Base-by-base conservation (phyloP, 2,329 filamentous ascomycete genomes). In the Zymoseptoria pseudotritici region DNA sequence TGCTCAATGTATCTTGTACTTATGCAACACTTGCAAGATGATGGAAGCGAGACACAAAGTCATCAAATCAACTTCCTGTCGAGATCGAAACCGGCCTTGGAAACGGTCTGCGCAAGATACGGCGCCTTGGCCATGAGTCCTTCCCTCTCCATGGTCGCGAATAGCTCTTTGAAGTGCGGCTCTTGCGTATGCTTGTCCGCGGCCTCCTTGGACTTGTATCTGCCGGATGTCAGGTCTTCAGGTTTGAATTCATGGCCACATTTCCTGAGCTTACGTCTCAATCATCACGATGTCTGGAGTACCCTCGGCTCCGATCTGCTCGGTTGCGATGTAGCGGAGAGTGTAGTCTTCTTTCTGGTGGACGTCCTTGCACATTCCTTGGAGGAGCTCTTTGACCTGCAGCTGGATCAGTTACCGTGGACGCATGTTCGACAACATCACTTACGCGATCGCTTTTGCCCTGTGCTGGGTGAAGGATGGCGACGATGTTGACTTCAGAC, bases 281-380 rank as follows among this genome's bases (percentile, higher is more conserved):
- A 67, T 60, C 55, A 62, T 53, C 26, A 59, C 55, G 50, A 62
- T 61, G 66, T 66, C 31, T 63, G 62, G 52, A 66, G 53, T n/a
- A 60, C 65, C 61, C 11, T 63, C 56, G 26, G 58, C 55, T 29
- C 62, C 65, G 19, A 67, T 52, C 56, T 66, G 62, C 53, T 67
- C 65, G 17, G 65, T 65, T 61, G 65, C 61, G 13, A 67, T 55
- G 46, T 66, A 66, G 20, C 65, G 62, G 5, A 62, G 58, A 1
- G 64, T 66, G 42, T 66, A 66, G 50, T 66, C 65, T 55, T 67
- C 61, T 36, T 65, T 64, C 10, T 56, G 53, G 57, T 65, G 63
- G 4, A 59, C 58, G 42, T 60, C 61, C 11, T 57, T 58, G 61
- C 59, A 60, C 57, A 62, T 60, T 20, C 55, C 55, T 26, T 24